phyloP scores from a whole-genome alignment of 192 early-diverging fungal species.

The Coemansia sp. region DNA sequence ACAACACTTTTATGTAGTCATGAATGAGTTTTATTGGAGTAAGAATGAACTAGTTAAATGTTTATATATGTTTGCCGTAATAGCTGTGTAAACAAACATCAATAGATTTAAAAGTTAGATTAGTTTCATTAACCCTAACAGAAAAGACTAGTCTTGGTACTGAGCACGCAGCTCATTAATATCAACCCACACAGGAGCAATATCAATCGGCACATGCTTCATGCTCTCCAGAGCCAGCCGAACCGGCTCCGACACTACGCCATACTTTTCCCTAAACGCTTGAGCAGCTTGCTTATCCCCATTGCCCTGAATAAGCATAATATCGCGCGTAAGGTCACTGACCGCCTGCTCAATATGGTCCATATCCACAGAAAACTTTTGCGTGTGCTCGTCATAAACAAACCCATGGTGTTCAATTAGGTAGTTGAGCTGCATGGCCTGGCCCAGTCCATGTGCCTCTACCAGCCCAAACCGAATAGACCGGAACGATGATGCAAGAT shows the following conservation, averaged over 20 bases:
- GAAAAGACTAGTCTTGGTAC: neutral
- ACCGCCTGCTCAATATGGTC: conserved; percentile 60
- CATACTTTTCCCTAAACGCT: conserved; percentile 61
- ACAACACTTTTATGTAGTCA: too few species aligned
- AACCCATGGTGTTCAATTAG: conserved; percentile 68
- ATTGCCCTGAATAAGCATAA: conserved; percentile 70
- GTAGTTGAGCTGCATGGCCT: conserved; percentile 71
- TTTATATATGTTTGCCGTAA: too few species aligned
- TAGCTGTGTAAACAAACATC: too few species aligned
- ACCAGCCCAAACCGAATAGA: conserved; percentile 70
- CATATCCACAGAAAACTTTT: conserved; percentile 63
- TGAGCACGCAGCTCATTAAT: conserved; percentile 29
- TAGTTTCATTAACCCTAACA: too few species aligned
- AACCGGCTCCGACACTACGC: conserved; percentile 52
- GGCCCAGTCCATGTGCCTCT: conserved; percentile 71
- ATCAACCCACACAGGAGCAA: conserved; percentile 49
- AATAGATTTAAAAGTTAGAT: too few species aligned
- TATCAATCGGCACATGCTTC: conserved; percentile 54
- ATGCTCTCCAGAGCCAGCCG: conserved; percentile 57
- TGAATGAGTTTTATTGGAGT: too few species aligned
- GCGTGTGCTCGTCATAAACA: conserved; percentile 36
- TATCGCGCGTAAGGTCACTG: conserved; percentile 59
- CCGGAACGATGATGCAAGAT: conserved; percentile 70
- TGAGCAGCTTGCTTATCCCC: conserved; percentile 64
- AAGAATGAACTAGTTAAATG: too few species aligned